These are phyloP conservation scores for Butyriboletus loyo DNA, from an alignment of 768 basidiomycete genomes.

Conservation along the genomic window DNA sequence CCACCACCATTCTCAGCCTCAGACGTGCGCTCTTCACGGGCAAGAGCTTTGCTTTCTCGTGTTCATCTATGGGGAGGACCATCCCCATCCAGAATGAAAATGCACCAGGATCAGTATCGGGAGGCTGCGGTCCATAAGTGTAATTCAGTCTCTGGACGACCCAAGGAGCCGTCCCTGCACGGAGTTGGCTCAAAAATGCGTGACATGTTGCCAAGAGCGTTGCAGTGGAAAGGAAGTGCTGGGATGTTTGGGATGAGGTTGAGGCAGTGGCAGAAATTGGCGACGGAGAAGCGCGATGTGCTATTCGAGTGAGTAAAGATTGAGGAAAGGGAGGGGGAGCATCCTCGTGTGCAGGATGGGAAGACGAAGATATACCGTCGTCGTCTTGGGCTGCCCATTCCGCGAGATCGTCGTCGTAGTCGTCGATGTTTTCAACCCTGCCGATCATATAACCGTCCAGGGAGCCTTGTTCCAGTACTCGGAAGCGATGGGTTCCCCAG, in stretches of 20 bases:
- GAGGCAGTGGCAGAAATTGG: constrained; percentile 2
- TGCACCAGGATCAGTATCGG: constrained; percentile 51
- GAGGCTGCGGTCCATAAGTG: constrained; percentile 75
- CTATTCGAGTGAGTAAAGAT: constrained; percentile 13
- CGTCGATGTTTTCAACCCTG: constrained; percentile 60
- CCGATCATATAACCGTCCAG: constrained; percentile 91
- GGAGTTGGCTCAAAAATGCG: constrained; percentile 57
- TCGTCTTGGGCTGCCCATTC: constrained; percentile 23
- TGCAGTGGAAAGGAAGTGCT: constrained; percentile 19
- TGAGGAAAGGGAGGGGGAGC: constrained; percentile 9
- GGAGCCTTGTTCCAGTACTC: constrained; percentile 77
- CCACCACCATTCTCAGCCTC: constrained; percentile 79
- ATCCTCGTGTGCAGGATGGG: constrained; percentile 2
- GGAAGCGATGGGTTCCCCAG: constrained; percentile 69
- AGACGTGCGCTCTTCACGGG: constrained; percentile 77
- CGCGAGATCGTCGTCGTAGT: constrained; percentile 34
- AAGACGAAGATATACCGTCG: constrained; percentile 9
- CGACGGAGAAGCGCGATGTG: constrained; percentile 8
- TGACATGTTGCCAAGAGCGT: constrained; percentile 52
- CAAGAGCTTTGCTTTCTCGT: constrained; percentile 83
- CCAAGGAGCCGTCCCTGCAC: constrained; percentile 84
- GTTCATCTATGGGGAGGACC: constrained; percentile 88
- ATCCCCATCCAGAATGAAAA: constrained; percentile 91
- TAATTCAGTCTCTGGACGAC: constrained; percentile 82
- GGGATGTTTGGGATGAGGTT: not conserved